phyloP scores from a whole-genome alignment of 192 early-diverging fungal species.

The Lunasporangiospora selenospora region DNA sequence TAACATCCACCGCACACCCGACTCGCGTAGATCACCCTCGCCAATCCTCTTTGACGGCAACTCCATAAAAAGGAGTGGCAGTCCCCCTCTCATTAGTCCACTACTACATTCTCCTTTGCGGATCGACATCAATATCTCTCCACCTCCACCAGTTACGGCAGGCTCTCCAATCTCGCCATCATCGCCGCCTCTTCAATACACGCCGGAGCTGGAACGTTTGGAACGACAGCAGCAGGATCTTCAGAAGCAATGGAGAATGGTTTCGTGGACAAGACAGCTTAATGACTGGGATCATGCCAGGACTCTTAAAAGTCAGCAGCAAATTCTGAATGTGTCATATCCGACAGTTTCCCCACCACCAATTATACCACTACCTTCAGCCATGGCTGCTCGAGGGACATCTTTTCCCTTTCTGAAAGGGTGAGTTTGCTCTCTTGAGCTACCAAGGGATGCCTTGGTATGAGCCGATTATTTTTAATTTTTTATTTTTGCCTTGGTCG shows the following conservation, averaged over 20 bases:
- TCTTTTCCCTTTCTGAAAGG: too few relatives aligned
- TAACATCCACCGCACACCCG: background rate
- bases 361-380: too few relatives aligned
- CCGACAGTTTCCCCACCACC: too few relatives aligned
- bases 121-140: background rate
- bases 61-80: background rate
- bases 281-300: conserved; percentile 49
- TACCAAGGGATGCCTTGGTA: too few relatives aligned
- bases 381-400: conserved; percentile 11
- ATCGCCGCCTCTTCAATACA: background rate
- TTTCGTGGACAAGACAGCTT: conserved; percentile 38
- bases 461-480: too few relatives aligned
- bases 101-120: background rate
- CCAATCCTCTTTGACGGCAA: background rate
- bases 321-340: too few relatives aligned
- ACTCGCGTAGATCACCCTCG: background rate
- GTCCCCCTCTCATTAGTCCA: background rate
- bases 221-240: conserved; percentile 21
- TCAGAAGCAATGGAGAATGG: conserved; percentile 37
- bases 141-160: background rate
- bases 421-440: too few relatives aligned
- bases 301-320: conserved; percentile 25
- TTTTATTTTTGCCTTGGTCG: too few relatives aligned
- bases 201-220: conserved; percentile 15
- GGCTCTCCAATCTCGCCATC: background rate